Percentiles rank a stretch among this genome's conserved stretches.
phyloP scores from a whole-genome alignment of 768 basidiomycete species.

The Floccularia luteovirens region DNA sequence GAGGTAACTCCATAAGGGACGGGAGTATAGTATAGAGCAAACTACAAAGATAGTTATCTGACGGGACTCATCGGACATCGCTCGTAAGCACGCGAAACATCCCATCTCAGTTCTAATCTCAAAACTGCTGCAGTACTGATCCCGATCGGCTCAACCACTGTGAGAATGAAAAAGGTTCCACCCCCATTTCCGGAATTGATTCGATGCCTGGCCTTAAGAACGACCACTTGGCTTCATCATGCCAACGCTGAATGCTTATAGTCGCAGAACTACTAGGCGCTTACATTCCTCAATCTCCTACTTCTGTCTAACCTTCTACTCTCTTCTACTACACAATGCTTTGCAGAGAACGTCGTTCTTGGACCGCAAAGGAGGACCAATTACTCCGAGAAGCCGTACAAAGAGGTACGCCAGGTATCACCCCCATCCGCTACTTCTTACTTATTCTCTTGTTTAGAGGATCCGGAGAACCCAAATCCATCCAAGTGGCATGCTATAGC shows the following conservation, averaged over 20 bases:
- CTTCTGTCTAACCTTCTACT: constrained; percentile 8
- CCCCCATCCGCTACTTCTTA: constrained; percentile 5
- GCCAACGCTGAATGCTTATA: constrained; percentile 14
- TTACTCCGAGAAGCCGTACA: constrained; percentile 43
- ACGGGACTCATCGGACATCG: constrained; percentile 16
- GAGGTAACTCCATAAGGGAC: constrained; percentile 20
- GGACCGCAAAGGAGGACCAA: constrained; percentile 46
- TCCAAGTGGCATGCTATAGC: constrained; percentile 59
- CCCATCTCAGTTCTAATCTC: constrained; percentile 21
- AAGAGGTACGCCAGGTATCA: constrained; percentile 24
- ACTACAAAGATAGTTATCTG: neutral
- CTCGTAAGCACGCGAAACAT: constrained; percentile 18
- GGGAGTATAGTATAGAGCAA: neutral
- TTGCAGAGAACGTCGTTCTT: constrained; percentile 42
- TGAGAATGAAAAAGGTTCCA: constrained; percentile 19
- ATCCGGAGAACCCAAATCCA: constrained; percentile 46
- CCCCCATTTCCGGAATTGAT: constrained; percentile 17
- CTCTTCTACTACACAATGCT: constrained; percentile 18
- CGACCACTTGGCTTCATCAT: constrained; percentile 19
- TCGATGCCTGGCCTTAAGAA: constrained; percentile 10
- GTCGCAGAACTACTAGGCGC: constrained; percentile 4
- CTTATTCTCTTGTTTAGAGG: constrained; percentile 29
- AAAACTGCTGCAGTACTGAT: constrained; percentile 16
- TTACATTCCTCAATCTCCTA: constrained; percentile 11
- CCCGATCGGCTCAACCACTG: constrained; percentile 19